Evolutionary conservation across 73 alveolate genomes (phyloP), one percentile per base, ranked within the genome.

Genomic region (Paramecium biaurelia): DNA sequence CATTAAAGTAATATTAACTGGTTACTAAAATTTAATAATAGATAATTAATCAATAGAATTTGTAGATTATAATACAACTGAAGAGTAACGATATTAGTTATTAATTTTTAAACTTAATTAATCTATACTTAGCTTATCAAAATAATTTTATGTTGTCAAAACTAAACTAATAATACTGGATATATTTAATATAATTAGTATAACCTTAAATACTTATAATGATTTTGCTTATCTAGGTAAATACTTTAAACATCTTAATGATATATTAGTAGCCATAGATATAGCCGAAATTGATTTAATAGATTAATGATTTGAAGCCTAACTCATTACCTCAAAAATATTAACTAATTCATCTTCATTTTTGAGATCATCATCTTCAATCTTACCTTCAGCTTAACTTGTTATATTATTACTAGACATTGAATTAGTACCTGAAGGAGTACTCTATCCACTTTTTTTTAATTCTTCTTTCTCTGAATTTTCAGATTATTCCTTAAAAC

Each of bases 281-380:
- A 79, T 79, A 2, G 90, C 90, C 14, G 90, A 79, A 1, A 79
- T 79, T 4, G 90, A 79, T 45, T 79, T 79, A 1, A 79, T 79
- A 7, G 90, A 79, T 79, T 79, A 42, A 34, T 79, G 90, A 79
- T 79, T 79, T 2, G 76, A 41, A 15, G 90, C 90, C 12, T 79
- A 47, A 79, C 90, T 79, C 90, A 79, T 79, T 3, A 79, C 90
- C 10, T 79, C 90, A 79, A 79, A 79, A 21, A 79, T 79, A 47
- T 79, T 79, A 24, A 79, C 76, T 20, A 79, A 79, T 47, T 79
- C 90, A 45, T 79, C 90, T n/a, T 79, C 74, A 45, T 79, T 79
- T 79, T 43, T 79, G 4, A 42, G 18, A 21, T 79, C 90, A 8
- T 79, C 90, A 10, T 79, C 87, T 11, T 74, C 90, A 14, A 28